Conservation (phyloP, 768 basidiomycete genomes). For the Trametes maxima region DNA sequence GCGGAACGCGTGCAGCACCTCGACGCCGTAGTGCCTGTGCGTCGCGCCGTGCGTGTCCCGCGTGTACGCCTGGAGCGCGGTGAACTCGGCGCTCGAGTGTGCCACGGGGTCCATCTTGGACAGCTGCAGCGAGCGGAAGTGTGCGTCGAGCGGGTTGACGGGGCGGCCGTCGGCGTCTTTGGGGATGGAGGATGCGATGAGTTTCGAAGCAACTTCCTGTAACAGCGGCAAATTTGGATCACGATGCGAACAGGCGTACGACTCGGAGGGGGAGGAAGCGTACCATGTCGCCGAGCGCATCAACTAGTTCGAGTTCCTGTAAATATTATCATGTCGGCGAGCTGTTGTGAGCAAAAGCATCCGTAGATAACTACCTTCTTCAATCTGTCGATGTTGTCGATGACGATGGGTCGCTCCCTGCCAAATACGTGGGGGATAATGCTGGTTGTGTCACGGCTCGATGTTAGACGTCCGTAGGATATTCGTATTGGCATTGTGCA, state of each 20-base stretch:
- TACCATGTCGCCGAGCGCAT: slow-evolving; percentile 67
- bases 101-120: slow-evolving; percentile 52
- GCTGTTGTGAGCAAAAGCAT: background rate
- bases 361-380: slow-evolving; percentile 40
- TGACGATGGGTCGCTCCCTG: slow-evolving; percentile 47
- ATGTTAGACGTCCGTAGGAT: no score
- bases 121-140: slow-evolving; percentile 55
- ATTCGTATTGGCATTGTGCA: background rate
- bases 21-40: slow-evolving; percentile 47
- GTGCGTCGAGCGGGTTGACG: slow-evolving; percentile 57
- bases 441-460: slow-evolving; percentile 20
- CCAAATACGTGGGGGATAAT: slow-evolving; percentile 69
- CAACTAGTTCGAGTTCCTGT: slow-evolving; percentile 63
- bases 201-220: slow-evolving; percentile 63
- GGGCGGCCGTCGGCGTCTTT: slow-evolving; percentile 48
- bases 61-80: slow-evolving; percentile 48
- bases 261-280: background rate
- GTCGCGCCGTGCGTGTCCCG: slow-evolving; percentile 60
- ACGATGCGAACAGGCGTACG: background rate
- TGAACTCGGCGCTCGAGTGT: slow-evolving; percentile 46
- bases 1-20: slow-evolving; percentile 51
- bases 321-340: background rate
- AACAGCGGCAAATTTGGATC: background rate
- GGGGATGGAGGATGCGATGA: slow-evolving; percentile 45
- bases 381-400: slow-evolving; percentile 40